Base-by-base conservation (phyloP, 1,284 basidiomycete genomes). In the Amylostereum chailletii region DNA sequence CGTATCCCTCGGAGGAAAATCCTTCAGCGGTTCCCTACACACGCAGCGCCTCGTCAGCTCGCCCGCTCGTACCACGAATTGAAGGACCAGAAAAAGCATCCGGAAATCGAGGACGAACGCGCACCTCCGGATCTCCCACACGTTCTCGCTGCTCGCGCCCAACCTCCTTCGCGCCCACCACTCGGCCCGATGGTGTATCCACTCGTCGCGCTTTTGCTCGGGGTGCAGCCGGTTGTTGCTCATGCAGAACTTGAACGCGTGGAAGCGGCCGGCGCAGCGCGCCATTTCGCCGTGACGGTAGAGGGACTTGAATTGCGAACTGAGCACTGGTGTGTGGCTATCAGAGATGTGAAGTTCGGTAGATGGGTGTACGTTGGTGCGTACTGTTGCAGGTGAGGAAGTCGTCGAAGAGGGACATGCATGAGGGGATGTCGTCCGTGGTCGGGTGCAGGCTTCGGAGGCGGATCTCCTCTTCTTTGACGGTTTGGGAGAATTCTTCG, bases 211-310 rank as follows among this genome's bases (percentile, higher is more conserved):
- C 60, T 81, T 80, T 60, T 84, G 79, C 50, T 94, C 91, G 7
- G 80, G 79, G 45, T 85, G 77, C 65, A 90, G 71, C 29, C 79
- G 75, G 64, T 94, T 94, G 55, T 88, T 71, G 51, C 83, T 87
- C 71, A 97, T 72, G 69, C 95, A 99, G 68, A 90, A 96, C 69
- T 97, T 97, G 77, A 95, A 95, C 60, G 96, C 94, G 56, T 93
- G 85, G 60, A 86, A 77, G 63, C 95, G 94, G 48, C 75, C 74
- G 0, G 71, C 72, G 65, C 95, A 98, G 53, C 84, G 79, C 1
- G 86, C 75, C 58, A 87, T 76, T 45, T 81, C 74, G 3, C 95
- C 95, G 58, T 86, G 83, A 56, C 95, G 79, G 65, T 98, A 98
- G 44, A 96, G 70, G 2, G 86, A 84, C 57, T 85, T 87, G 50